A percentile compares a stretch with the other conserved stretches of the same genome.
phyloP scores from a whole-genome alignment of 352 stramenopile species.

The Nannochloropsis limnetica region DNA sequence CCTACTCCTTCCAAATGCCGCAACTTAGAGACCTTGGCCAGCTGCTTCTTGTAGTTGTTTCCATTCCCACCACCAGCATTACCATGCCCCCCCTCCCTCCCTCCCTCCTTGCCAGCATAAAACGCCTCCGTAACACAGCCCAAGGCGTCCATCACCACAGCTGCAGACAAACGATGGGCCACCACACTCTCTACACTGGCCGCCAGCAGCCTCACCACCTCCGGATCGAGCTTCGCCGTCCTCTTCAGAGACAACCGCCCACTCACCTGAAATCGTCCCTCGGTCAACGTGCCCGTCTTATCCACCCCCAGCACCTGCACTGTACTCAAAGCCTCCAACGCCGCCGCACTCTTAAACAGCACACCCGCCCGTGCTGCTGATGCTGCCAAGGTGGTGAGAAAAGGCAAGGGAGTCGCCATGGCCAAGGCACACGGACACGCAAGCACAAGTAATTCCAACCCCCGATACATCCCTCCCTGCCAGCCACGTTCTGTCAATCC shows the following conservation, averaged over 20 bases:
- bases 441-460: neutral
- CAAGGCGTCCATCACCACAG: neutral
- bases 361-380: neutral
- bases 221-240: neutral
- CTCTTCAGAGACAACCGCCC: neutral
- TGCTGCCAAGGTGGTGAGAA: neutral
- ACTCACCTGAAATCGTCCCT: neutral
- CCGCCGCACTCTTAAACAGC: neutral
- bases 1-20: conserved; percentile 9
- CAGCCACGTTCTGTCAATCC: neutral
- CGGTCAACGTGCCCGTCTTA: neutral
- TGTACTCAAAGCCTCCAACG: neutral
- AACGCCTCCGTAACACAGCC: conserved; percentile 24
- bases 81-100: neutral
- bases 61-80: neutral
- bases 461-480: neutral
- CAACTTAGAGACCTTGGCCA: conserved; percentile 7
- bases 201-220: neutral
- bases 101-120: neutral
- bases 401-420: neutral
- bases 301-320: neutral
- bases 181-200: conserved; percentile 10
- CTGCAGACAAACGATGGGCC: conserved; percentile 21
- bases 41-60: neutral
- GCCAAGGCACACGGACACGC: conserved; percentile 17